Conservation (phyloP, 208 protist genomes). For the Trypanosoma lewisi region DNA sequence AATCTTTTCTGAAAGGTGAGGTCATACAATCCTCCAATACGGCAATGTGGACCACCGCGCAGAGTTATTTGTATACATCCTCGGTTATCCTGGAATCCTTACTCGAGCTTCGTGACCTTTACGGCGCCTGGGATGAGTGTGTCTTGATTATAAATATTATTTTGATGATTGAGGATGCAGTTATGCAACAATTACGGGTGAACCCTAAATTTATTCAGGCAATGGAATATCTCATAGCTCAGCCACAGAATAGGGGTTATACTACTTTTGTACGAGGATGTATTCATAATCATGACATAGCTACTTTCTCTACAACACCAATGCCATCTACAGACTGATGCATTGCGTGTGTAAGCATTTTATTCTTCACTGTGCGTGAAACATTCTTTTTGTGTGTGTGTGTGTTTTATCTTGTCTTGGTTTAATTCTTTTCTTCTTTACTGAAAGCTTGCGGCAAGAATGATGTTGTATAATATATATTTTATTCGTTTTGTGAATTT, state of each 20-base stretch:
- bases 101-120: slow-evolving; percentile 32
- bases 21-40: background rate
- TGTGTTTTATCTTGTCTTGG: background rate
- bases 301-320: slow-evolving; percentile 9
- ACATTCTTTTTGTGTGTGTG: background rate
- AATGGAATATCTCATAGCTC: slow-evolving; percentile 30
- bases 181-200: slow-evolving; percentile 15
- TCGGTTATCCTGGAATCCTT: slow-evolving; percentile 34
- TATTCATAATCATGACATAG: slow-evolving; percentile 18
- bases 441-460: too few species aligned
- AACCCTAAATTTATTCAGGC: background rate
- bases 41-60: slow-evolving; percentile 55
- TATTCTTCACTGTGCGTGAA: background rate
- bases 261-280: slow-evolving; percentile 51
- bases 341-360: background rate
- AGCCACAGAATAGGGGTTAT: slow-evolving; percentile 49
- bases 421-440: background rate
- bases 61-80: slow-evolving; percentile 54
- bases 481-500: too few species aligned
- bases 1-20: background rate
- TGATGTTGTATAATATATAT: too few species aligned
- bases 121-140: slow-evolving; percentile 25
- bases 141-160: slow-evolving; percentile 47
- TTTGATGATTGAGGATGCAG: slow-evolving; percentile 48
- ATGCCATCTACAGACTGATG: background rate